A percentile compares a stretch with the other conserved stretches of the same genome.
phyloP scores from a whole-genome alignment of 352 stramenopile species.

The Phytophthora palmivora region DNA sequence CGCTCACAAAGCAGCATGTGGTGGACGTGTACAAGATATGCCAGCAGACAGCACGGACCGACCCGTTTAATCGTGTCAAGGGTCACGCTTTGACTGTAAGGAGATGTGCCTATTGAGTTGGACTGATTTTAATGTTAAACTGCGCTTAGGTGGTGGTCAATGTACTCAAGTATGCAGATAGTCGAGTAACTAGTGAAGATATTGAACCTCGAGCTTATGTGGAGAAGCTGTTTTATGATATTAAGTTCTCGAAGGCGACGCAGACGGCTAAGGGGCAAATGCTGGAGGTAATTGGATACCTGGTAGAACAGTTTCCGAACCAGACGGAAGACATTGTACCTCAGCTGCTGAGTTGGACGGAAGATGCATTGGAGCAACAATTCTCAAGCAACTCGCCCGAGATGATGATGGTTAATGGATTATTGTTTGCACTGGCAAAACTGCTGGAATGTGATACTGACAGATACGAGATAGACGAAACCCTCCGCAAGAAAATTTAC shows the following conservation, averaged over 20 bases:
- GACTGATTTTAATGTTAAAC: conserved; percentile 2
- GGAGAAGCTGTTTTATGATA: conserved; percentile 79
- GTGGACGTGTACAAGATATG: conserved; percentile 50
- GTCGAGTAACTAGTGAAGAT: conserved; percentile 47
- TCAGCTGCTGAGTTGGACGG: conserved; percentile 68
- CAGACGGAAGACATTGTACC: conserved; percentile 39
- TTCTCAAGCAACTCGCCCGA: conserved; percentile 70
- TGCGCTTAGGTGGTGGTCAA: conserved; percentile 58
- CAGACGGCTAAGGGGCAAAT: conserved; percentile 79
- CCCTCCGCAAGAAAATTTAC: conserved; percentile 67
- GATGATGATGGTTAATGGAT: conserved; percentile 78
- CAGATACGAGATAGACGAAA: conserved; percentile 49
- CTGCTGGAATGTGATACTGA: conserved; percentile 61
- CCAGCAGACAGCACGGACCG: conserved; percentile 58
- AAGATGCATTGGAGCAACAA: conserved; percentile 78
- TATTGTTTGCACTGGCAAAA: conserved; percentile 65
- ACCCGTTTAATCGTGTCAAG: conserved; percentile 77
- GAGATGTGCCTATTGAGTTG: not conserved
- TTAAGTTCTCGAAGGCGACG: conserved; percentile 76
- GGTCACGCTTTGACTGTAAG: conserved; percentile 42
- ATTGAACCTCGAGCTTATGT: conserved; percentile 60
- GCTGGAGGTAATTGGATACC: conserved; percentile 65
- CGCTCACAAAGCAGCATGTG: conserved; percentile 59
- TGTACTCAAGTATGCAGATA: conserved; percentile 53
- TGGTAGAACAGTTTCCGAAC: conserved; percentile 57